Evolutionary conservation across 2,329 filamentous ascomycete species (phyloP), one percentile per base, ranked within the genome.

Genomic region (Stemphylium beticola): DNA sequence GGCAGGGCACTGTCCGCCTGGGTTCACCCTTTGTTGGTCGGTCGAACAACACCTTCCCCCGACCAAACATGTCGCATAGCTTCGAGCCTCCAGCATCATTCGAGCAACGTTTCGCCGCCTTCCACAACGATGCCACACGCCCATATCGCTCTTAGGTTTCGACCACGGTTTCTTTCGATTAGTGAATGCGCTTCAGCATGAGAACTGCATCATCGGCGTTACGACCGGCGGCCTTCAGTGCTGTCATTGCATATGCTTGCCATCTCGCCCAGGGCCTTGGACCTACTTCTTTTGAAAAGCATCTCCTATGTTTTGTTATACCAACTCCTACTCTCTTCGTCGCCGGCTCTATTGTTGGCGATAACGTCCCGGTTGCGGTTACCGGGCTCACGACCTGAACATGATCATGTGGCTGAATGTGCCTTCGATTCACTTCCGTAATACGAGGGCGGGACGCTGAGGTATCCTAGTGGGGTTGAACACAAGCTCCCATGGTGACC

Each of bases 21-120:
- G 78, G 79, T 7, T 81, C 79, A 37, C 80, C 80, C 1, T 82
- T 82, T 56, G 72, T 72, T 34, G 75, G 76, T 49, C 71, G 73
- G 22, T 65, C 77, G 6, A 72, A 64, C 46, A 80, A 80, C 57
- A 82, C 79, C 4, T 82, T 82, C 55, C 79, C 79, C 14, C 76
- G 80, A 45, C 75, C 74, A 53, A 74, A 71, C 22, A 68, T 71
- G 7, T 69, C 73, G 12, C 71, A 73, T 44, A 67, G 69, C 43
- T 76, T 77, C 36, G 74, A 77, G 56, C 64, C 66, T 33, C 62
- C 74, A 17, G 68, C 66, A 36, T 76, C 73, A 11, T 76, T 77
- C 39, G 74, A 77, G 58, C 70, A 77, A 58, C 74, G 73, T 29
- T 70, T 77, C 43, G 72, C 73, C 22, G 67, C 61, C 4, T 57